Evolutionary conservation across 345 rosid species (phyloP).

Genomic region (Turnera subulata): DNA sequence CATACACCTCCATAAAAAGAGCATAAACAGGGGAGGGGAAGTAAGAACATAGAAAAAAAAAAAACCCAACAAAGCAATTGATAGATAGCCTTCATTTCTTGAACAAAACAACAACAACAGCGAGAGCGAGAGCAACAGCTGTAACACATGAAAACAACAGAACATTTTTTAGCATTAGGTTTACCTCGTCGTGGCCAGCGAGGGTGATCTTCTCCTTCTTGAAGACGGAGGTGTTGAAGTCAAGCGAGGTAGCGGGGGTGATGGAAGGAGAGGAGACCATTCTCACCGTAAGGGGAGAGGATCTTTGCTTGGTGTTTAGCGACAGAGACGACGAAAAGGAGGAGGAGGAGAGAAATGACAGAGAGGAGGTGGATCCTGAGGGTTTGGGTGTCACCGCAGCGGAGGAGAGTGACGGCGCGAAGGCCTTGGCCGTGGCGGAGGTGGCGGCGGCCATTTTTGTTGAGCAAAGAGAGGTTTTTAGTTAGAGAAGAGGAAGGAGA

Average conservation of each 20-base stretch:
- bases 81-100: background rate
- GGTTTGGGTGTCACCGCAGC: background rate
- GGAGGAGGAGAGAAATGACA: background rate
- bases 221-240: conserved; percentile 74
- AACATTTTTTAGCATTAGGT: background rate
- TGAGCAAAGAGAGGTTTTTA: no score
- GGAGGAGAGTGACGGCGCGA: background rate
- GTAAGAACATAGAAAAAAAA: background rate
- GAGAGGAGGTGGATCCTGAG: conserved; percentile 1
- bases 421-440: background rate
- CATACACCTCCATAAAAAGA: background rate
- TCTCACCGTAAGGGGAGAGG: background rate
- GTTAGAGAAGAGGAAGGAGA: no score
- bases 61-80: no score
- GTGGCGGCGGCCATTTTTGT: conserved; percentile 3
- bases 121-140: no score
- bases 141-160: no score
- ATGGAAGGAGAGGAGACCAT: no score
- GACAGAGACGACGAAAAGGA: background rate
- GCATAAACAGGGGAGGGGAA: background rate
- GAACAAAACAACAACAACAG: background rate
- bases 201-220: conserved; percentile 76
- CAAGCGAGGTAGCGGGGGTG: no score
- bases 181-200: conserved; percentile 77
- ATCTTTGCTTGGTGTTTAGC: background rate